These are phyloP conservation scores for Platanthera guangdongensis DNA, from an alignment of 106 monocot genomes.

Conservation along the genomic window DNA sequence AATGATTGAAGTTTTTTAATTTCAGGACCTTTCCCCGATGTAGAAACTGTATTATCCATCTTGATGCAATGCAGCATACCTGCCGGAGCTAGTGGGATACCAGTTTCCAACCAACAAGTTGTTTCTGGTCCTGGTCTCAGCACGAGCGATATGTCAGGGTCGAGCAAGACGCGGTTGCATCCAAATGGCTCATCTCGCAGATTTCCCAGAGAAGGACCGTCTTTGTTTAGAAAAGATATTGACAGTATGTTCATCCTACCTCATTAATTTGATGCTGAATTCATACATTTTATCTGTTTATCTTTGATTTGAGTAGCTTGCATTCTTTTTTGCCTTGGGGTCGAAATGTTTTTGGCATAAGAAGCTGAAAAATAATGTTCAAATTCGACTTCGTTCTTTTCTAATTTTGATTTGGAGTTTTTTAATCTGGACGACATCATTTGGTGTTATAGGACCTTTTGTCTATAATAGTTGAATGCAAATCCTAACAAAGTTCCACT, in stretches of 20 bases:
- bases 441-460: too few species aligned
- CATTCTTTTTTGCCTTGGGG: too few species aligned
- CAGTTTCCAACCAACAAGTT: conserved; percentile 31
- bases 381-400: too few species aligned
- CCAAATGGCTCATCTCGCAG: conserved; percentile 58
- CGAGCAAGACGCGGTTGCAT: conserved; percentile 46
- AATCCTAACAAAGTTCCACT: too few species aligned
- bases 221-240: conserved; percentile 49
- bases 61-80: conserved; percentile 61
- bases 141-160: conserved; percentile 70
- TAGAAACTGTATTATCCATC: conserved; percentile 66
- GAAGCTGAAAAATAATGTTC: too few species aligned
- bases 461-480: too few species aligned
- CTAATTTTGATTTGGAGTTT: too few species aligned
- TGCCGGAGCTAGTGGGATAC: conserved; percentile 26
- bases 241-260: conserved; percentile 48
- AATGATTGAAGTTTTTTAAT: too few species aligned
- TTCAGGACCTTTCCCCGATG: conserved; percentile 67
- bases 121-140: conserved; percentile 33
- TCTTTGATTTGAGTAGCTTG: too few species aligned
- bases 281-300: not conserved
- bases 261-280: conserved; percentile 1
- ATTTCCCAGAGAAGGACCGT: conserved; percentile 31
- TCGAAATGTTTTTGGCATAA: not conserved
- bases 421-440: too few species aligned